Evolutionary conservation across 805 yeast genomes (phyloP).

Genomic region (Saturnispora ahearnii): DNA sequence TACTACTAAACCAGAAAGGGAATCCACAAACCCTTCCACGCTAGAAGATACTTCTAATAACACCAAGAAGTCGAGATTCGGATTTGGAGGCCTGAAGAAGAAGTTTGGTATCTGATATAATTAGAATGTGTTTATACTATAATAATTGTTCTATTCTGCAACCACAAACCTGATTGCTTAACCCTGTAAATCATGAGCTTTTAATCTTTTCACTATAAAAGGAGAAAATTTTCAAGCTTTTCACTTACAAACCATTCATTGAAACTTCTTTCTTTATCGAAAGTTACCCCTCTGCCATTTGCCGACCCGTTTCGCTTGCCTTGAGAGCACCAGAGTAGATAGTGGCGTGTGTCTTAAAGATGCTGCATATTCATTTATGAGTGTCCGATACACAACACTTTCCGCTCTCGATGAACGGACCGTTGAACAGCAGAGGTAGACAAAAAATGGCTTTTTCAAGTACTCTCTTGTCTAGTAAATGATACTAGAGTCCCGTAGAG

Average conservation of each 20-base stretch:
- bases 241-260: not conserved
- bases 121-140: not conserved
- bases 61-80: conserved; percentile 5
- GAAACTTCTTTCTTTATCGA: conserved; percentile 10
- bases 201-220: not conserved
- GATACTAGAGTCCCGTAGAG: conserved; percentile 12
- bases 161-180: not conserved
- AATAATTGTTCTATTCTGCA: not conserved
- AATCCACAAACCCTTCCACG: not conserved
- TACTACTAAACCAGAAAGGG: not conserved
- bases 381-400: not conserved
- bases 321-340: not conserved
- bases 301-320: not conserved
- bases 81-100: conserved; percentile 11
- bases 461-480: not conserved
- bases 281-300: conserved; percentile 13
- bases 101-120: conserved; percentile 1
- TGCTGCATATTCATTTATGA: conserved; percentile 14
- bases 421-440: conserved; percentile 8
- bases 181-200: conserved; percentile 2
- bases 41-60: not conserved
- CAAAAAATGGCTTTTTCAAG: conserved; percentile 5
- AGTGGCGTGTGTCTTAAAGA: not conserved
- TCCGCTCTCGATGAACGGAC: not conserved
- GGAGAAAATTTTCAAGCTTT: not conserved